phyloP scores from a whole-genome alignment of 345 rosid species.

The Heritiera fomes region DNA sequence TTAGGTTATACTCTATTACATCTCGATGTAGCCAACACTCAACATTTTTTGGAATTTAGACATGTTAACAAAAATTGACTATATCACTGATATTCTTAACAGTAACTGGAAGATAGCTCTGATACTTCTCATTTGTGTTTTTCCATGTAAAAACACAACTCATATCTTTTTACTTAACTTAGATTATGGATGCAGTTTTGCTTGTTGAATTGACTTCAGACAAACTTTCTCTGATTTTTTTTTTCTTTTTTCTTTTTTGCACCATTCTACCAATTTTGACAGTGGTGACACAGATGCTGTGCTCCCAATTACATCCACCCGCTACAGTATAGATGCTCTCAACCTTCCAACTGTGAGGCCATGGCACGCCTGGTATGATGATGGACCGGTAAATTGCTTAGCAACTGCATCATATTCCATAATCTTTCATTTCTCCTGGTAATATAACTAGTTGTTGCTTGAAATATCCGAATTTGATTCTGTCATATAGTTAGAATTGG shows the following conservation, averaged over 20 bases:
- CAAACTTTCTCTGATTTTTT: background rate
- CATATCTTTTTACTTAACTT: background rate
- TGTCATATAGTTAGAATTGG: background rate
- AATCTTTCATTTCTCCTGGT: background rate
- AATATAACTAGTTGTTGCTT: background rate
- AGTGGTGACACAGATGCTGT: slow-evolving; percentile 93
- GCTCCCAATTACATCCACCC: slow-evolving; percentile 86
- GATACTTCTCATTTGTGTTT: background rate
- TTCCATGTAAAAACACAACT: background rate
- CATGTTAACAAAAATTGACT: background rate
- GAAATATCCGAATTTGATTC: background rate
- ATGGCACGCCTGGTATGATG: slow-evolving; percentile 80
- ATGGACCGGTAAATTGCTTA: slow-evolving; percentile 62
- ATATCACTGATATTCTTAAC: background rate
- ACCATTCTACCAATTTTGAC: slow-evolving; percentile 7
- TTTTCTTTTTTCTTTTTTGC: too few species aligned
- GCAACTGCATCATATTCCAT: background rate
- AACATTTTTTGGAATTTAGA: background rate
- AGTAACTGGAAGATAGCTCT: background rate
- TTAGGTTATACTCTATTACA: background rate
- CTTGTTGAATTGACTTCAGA: background rate
- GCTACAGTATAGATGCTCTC: slow-evolving; percentile 80
- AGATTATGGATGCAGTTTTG: too few species aligned
- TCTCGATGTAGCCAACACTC: background rate
- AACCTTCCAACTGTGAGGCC: slow-evolving; percentile 63